Conservation (phyloP, 805 yeast genomes). For the Jamesozyma spencerorum region DNA sequence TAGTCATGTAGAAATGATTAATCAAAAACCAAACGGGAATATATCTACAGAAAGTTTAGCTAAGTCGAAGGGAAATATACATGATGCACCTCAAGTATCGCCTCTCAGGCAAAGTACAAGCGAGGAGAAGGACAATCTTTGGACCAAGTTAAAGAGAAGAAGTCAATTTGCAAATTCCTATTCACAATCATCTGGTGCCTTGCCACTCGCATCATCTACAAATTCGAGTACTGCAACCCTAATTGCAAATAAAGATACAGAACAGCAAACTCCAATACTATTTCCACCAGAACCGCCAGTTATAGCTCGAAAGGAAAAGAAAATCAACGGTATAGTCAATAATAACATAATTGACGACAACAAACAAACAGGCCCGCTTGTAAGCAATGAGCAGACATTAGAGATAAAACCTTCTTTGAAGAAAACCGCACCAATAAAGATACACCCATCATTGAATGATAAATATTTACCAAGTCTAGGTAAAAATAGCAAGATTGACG, state of each 20-base stretch:
- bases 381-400: too few relatives aligned
- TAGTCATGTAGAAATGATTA: background rate
- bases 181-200: constrained; percentile 5
- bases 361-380: background rate
- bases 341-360: background rate
- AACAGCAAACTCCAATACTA: background rate
- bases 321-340: background rate
- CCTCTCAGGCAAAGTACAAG: constrained; percentile 10
- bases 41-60: constrained; percentile 13
- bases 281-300: constrained; percentile 1
- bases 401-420: background rate
- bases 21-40: background rate
- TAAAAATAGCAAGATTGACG: background rate
- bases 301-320: background rate
- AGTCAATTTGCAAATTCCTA: constrained; percentile 13
- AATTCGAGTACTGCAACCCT: constrained; percentile 6
- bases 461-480: constrained; percentile 3
- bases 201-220: constrained; percentile 6
- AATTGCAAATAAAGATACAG: constrained; percentile 4
- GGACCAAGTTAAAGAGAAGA: constrained; percentile 26
- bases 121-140: constrained; percentile 22
- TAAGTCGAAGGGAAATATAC: constrained; percentile 4
- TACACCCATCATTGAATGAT: background rate
- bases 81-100: constrained; percentile 9
- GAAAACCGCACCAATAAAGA: background rate